Base-by-base conservation (phyloP, 768 basidiomycete species). In the Collybia nuda region DNA sequence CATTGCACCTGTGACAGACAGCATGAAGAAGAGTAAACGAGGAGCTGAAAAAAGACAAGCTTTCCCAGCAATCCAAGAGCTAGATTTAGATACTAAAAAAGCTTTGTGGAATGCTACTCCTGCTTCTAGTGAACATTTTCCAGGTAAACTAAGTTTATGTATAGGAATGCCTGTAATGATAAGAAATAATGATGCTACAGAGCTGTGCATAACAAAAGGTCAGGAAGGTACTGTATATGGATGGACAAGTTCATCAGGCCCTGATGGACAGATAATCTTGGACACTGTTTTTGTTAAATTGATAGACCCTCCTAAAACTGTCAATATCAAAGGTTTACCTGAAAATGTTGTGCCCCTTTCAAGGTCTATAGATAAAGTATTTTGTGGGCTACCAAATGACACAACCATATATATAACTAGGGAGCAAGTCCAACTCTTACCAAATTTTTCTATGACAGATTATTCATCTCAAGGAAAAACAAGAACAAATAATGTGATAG, bases 401-500 rank as follows among this genome's bases (percentile, higher is more conserved):
- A 15, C 26, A 4, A 29, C 28, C 5, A 9, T 44, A 32, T 6
- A 5, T 32, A 14, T 32, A n/a, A 29, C 26, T 2, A 9, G 44
- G 8, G 19, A 9, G 12, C 26, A 32, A n/a, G 17, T 45, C 4
- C 28, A 45, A 11, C 7, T 19, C 14, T 3, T 35, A 9, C 44
- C 44, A 2, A 45, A 45, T 15, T 45, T 18, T 18, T 17, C 44
- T 9, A 45, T 44, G 43, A 44, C 43, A 29, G 43, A 44, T 22
- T 44, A 44, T 44, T 24, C 43, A 1, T 63, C 61, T 1, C 68
- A 70, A 56, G 68, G 67, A 4, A 64, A 63, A 49, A 64, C 64
- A 21, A 23, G 67, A 15, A 12, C 23, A n/a, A 21, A 39, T 2
- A 71, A 69, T 61, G 52, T 62, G 5, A 63, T 68, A 8, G 57